phyloP scores from a whole-genome alignment of 331 rosid genomes.

The Phaseolus coccineus region DNA sequence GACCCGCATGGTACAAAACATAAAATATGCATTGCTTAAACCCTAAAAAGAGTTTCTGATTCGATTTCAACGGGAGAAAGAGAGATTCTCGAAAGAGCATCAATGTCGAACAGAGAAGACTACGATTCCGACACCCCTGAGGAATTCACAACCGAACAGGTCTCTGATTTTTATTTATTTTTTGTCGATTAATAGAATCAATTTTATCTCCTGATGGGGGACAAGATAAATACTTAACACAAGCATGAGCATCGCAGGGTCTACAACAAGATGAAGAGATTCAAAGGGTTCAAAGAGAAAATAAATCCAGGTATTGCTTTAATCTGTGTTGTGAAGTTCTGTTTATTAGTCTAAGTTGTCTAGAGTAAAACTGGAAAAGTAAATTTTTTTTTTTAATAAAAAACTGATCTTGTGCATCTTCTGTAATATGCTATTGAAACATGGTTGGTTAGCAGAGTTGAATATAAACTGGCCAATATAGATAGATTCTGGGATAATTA shows the following conservation, averaged over 20 bases:
- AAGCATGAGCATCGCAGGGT: conserved; percentile 55
- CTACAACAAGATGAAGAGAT: conserved; percentile 62
- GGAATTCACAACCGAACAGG: conserved; percentile 90
- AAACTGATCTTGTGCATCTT: background rate
- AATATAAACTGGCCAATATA: background rate
- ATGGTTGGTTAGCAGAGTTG: background rate
- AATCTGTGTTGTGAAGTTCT: background rate
- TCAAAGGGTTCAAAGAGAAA: conserved; percentile 60
- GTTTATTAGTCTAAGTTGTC: background rate
- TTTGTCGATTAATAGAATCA: background rate
- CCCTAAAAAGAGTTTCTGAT: conserved; percentile 48
- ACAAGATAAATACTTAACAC: conserved; percentile 2
- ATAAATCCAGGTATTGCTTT: conserved; percentile 62
- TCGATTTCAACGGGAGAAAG: conserved; percentile 1
- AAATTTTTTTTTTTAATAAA: background rate
- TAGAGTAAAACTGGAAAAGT: background rate
- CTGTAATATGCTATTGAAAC: background rate
- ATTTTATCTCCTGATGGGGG: background rate
- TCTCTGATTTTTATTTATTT: background rate
- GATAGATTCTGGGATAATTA: background rate
- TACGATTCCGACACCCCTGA: conserved; percentile 82
- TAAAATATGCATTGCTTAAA: conserved; percentile 40
- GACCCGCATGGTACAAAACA: background rate
- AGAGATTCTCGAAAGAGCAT: conserved; percentile 39
- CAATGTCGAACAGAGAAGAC: conserved; percentile 64